These are phyloP conservation scores for Trichoderma sp. DNA, from an alignment of 2,329 filamentous ascomycete species.

Conservation along the genomic window DNA sequence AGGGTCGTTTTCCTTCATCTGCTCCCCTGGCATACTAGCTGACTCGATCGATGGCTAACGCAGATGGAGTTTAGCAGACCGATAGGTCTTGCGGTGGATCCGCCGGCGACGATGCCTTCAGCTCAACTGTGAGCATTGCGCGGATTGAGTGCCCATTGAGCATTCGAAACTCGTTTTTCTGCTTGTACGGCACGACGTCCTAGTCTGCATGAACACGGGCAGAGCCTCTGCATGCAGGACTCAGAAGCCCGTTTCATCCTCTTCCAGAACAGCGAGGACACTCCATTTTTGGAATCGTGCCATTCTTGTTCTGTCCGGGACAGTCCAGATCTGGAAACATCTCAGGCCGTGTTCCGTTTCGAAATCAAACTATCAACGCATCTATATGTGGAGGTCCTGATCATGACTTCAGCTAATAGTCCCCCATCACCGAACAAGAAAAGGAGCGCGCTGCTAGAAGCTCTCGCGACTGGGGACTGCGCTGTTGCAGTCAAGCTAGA, in stretches of 20 bases:
- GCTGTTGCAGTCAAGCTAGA: background rate
- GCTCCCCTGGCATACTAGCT: conserved; percentile 35
- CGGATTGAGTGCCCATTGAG: background rate
- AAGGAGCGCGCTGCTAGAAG: background rate
- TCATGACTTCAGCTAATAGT: background rate
- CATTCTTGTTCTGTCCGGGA: conserved; percentile 5
- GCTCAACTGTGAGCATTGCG: conserved; percentile 17
- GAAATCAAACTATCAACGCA: background rate
- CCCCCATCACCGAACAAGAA: background rate
- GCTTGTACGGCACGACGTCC: background rate
- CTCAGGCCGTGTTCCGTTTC: conserved; percentile 11
- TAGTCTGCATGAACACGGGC: conserved; percentile 30
- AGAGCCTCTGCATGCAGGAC: conserved; percentile 17
- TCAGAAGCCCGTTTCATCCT: conserved; percentile 13
- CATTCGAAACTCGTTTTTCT: conserved; percentile 2
- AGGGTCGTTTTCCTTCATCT: conserved; percentile 30
- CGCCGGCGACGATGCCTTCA: conserved; percentile 6
- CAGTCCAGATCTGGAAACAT: conserved; percentile 9
- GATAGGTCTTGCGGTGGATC: conserved; percentile 7
- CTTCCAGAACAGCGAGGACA: conserved; percentile 13
- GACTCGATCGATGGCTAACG: conserved; percentile 22
- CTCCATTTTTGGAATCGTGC: background rate
- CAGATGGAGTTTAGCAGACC: conserved; percentile 14
- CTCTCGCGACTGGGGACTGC: background rate
- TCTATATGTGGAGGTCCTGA: background rate